Conservation (phyloP, 768 basidiomycete species). For the Pluteus cervinus region DNA sequence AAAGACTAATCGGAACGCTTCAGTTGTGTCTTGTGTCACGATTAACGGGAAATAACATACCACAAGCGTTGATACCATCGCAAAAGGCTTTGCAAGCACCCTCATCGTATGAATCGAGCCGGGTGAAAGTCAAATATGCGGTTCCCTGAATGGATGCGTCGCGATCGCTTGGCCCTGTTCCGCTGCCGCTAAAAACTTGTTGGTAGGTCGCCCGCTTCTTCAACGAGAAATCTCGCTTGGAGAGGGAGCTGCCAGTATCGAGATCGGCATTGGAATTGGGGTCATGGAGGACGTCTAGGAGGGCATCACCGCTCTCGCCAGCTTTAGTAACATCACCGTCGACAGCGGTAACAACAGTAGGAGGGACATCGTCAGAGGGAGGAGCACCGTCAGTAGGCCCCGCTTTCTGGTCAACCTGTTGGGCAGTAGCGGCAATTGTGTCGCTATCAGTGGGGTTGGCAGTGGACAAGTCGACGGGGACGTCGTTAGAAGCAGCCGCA, state of each 20-base stretch:
- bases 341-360: conserved; percentile 35
- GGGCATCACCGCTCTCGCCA: no score
- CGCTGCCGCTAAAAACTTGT: conserved; percentile 33
- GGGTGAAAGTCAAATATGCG: conserved; percentile 39
- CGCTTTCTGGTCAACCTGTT: conserved; percentile 32
- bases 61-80: conserved; percentile 29
- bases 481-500: no score
- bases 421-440: conserved; percentile 28
- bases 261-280: no score
- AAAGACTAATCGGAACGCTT: no score
- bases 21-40: not conserved
- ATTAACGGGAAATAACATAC: conserved; percentile 16
- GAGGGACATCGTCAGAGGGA: conserved; percentile 29
- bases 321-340: conserved; percentile 32
- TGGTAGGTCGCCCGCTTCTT: conserved; percentile 23
- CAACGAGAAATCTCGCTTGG: conserved; percentile 8
- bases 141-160: conserved; percentile 43
- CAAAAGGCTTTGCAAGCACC: conserved; percentile 37
- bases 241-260: not conserved
- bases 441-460: conserved; percentile 30
- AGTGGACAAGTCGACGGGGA: no score
- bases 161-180: conserved; percentile 25
- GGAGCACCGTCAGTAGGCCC: conserved; percentile 20
- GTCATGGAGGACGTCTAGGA: no score
- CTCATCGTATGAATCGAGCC: conserved; percentile 40